phyloP scores from a whole-genome alignment of 192 early-diverging fungal species.

The Dimargaris verticillata region DNA sequence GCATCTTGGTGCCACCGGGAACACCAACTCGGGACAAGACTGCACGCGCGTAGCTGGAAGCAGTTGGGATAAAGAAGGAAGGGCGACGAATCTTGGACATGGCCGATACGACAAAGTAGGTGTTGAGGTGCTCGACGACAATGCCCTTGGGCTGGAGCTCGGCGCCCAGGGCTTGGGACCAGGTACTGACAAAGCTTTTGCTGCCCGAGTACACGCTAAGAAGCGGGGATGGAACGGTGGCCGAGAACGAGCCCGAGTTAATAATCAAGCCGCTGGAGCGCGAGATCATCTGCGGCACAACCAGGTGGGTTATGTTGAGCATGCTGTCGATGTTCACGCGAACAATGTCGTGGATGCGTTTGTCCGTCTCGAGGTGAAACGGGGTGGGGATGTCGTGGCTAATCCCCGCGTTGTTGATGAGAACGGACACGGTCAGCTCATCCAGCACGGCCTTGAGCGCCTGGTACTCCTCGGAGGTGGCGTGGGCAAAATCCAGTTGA shows the following conservation, averaged over 20 bases:
- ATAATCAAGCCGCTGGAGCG: conserved; percentile 69
- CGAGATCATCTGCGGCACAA: conserved; percentile 66
- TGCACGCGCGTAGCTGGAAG: conserved; percentile 56
- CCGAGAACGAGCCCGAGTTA: conserved; percentile 85
- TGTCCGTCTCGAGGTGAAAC: conserved; percentile 56
- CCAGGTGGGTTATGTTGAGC: conserved; percentile 61
- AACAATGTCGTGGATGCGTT: conserved; percentile 52
- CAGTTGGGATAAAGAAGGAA: conserved; percentile 60
- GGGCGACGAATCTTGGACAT: conserved; percentile 87
- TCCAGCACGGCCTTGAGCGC: conserved; percentile 39
- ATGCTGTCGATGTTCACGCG: conserved; percentile 74
- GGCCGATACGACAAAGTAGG: conserved; percentile 86
- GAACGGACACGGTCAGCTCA: conserved; percentile 19
- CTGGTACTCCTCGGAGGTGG: conserved; percentile 44
- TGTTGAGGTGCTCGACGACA: conserved; percentile 81
- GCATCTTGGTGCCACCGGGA: conserved; percentile 41
- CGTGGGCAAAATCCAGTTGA: conserved; percentile 62
- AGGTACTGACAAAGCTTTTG: conserved; percentile 81
- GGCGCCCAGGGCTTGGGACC: conserved; percentile 73
- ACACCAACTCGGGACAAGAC: conserved; percentile 58
- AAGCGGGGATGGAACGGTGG: conserved; percentile 64
- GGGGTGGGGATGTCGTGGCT: conserved; percentile 82
- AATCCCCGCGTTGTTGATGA: conserved; percentile 89
- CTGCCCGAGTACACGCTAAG: conserved; percentile 83
- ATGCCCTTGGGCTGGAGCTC: conserved; percentile 57